phyloP scores from a whole-genome alignment of 306 rosid genomes.

The Vigna nakashimae region DNA sequence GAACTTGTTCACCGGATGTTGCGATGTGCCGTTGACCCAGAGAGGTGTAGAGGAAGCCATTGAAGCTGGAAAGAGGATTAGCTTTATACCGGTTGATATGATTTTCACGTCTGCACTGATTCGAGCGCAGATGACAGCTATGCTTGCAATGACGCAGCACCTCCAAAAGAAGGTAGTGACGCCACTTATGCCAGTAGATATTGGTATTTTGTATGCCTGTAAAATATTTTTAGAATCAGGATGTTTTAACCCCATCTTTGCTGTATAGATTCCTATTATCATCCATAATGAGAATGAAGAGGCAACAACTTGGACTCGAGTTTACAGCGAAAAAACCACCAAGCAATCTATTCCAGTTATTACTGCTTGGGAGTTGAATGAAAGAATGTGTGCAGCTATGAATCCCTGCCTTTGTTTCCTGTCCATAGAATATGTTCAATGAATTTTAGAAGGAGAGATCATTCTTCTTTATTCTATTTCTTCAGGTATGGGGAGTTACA shows the following conservation, averaged over 20 bases:
- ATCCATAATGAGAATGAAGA: constrained; percentile 81
- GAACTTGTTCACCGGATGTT: constrained; percentile 96
- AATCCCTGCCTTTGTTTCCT: constrained; percentile 13
- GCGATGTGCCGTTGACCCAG: constrained; percentile 91
- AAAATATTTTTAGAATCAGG: constrained; percentile 10
- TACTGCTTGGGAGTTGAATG: constrained; percentile 87
- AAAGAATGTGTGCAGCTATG: constrained; percentile 73
- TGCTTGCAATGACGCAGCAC: constrained; percentile 97
- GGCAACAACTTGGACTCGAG: constrained; percentile 77
- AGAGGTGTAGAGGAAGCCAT: constrained; percentile 95
- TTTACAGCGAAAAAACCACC: constrained; percentile 81
- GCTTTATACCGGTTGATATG: constrained; percentile 83
- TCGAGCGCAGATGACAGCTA: constrained; percentile 97
- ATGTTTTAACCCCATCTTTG: constrained; percentile 35
- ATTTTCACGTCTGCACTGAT: constrained; percentile 82
- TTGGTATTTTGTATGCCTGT: not conserved
- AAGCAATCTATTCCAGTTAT: constrained; percentile 88
- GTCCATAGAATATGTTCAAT: constrained; percentile 26
- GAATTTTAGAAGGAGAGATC: constrained; percentile 29
- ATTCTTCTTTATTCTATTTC: constrained; percentile 32
- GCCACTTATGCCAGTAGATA: not conserved
- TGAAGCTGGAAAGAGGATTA: constrained; percentile 96
- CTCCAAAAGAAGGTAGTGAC: constrained; percentile 72
- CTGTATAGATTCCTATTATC: constrained; percentile 76
- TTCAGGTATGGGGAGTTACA: constrained; percentile 93